phyloP scores from a whole-genome alignment of 1,139 yeast species.

The Taphrina communis region DNA sequence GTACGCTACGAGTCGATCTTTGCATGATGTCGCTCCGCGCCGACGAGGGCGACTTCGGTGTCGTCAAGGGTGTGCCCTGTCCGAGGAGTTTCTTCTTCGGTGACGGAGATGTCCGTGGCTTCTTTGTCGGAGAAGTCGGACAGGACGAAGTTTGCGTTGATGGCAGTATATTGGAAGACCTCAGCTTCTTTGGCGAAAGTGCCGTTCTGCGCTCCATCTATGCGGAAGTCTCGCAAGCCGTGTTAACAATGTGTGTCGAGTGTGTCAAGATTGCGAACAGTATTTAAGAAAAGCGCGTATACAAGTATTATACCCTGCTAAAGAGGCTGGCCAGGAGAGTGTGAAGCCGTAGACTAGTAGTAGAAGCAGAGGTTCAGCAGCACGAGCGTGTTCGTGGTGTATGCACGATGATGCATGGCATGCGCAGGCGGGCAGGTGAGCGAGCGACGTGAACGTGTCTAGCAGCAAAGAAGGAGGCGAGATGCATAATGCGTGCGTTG shows the following conservation, averaged over 20 bases:
- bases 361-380: no score
- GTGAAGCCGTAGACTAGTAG: background rate
- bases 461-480: no score
- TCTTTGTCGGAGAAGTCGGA: slow-evolving; percentile 18
- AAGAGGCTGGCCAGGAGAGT: background rate
- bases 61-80: background rate
- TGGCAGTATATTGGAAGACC: slow-evolving; percentile 17
- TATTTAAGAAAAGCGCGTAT: background rate
- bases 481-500: no score
- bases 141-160: slow-evolving; percentile 10
- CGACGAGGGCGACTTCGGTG: background rate
- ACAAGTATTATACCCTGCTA: slow-evolving; percentile 1
- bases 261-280: background rate
- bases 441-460: background rate
- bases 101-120: slow-evolving; percentile 12
- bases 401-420: slow-evolving; percentile 5
- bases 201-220: slow-evolving; percentile 13
- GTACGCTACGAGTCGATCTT: background rate
- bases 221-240: no score
- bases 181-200: slow-evolving; percentile 27
- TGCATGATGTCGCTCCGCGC: background rate
- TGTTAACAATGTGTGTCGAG: no score
- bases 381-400: no score
- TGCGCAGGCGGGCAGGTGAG: background rate
- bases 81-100: slow-evolving; percentile 6